Conservation (phyloP, 805 yeast genomes). For the Barnettozyma salicaria region DNA sequence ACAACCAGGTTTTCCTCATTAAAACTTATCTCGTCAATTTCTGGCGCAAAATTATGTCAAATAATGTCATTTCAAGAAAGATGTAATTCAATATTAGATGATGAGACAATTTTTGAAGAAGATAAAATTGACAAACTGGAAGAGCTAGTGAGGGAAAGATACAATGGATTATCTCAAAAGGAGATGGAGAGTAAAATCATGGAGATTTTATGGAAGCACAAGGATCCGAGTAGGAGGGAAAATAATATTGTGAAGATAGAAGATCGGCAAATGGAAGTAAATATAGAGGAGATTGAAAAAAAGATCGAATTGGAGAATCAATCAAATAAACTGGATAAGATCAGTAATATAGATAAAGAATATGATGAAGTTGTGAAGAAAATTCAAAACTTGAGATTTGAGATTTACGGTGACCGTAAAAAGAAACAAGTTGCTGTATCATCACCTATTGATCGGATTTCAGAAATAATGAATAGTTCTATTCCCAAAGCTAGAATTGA, state of each 20-base stretch:
- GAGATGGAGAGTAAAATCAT: slow-evolving; percentile 33
- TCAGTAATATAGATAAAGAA: slow-evolving; percentile 10
- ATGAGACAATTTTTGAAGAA: slow-evolving; percentile 30
- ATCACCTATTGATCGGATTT: slow-evolving; percentile 34
- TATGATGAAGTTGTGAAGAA: slow-evolving; percentile 18
- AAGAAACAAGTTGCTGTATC: not conserved
- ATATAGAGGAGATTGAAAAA: slow-evolving; percentile 24
- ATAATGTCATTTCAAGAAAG: slow-evolving; percentile 18
- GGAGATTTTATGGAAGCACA: slow-evolving; percentile 37
- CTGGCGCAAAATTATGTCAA: no score
- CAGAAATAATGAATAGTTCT: slow-evolving; percentile 28
- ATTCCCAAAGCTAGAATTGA: slow-evolving; percentile 31
- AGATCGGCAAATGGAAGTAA: slow-evolving; percentile 14
- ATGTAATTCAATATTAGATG: slow-evolving; percentile 31
- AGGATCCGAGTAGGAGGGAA: slow-evolving; percentile 25
- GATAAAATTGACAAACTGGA: slow-evolving; percentile 35
- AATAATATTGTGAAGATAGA: slow-evolving; percentile 22
- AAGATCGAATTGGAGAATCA: slow-evolving; percentile 25
- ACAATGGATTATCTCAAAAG: slow-evolving; percentile 14
- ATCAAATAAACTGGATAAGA: slow-evolving; percentile 16
- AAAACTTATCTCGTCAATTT: no score
- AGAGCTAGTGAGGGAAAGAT: slow-evolving; percentile 25
- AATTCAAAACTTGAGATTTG: slow-evolving; percentile 17
- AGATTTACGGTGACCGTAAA: slow-evolving; percentile 16
- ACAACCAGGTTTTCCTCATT: no score